Evolutionary conservation across 805 yeast species (phyloP), one percentile per base, ranked within the genome.

Genomic region (Metschnikowia rubicola): DNA sequence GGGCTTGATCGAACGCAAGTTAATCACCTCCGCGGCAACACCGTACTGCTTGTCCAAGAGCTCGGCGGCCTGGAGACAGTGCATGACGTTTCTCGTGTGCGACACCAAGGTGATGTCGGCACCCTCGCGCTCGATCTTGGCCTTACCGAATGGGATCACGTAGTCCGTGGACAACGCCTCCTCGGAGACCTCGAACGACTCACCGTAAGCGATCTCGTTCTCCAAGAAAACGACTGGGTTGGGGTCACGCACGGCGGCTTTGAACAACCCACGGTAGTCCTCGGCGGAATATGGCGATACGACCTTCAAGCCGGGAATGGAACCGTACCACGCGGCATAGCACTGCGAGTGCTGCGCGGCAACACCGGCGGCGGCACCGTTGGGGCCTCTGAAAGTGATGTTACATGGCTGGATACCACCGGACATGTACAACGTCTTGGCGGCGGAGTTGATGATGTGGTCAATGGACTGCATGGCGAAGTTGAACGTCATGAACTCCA

Each of bases 381-480:
- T 94, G 53, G 99, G 98, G 64, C 99, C 99, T 75, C 99, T 86
- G 80, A 94, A 94, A 46, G 96, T 91, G 65, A 92, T 88, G 74
- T 88, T 91, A 79, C 97, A 91, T 54, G 92, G 92, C 74, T 91
- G 97, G 54, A 84, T 87, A 78, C 99, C 99, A 70, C 99, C 99
- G 55, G 97, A 88, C 99, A 94, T 94, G 78, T 94, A 94, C 73
- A 83, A 89, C 42, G 99, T 94, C 80, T 92, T 94, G 54, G 98
- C 99, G 44, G 97, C 98, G 48, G 98, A 91, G 81, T 94, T 94
- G 73, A 94, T 81, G 71, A 94, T 94, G 61, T 94, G 98, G 73
- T 94, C 99, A 67, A 94, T 94, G 58, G 99, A 87, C 78, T 94
- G 99, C 99, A 94, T 92, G 64, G 99, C 97, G 68, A 94, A 94